phyloP scores from a whole-genome alignment of 306 rosid genomes.

The Hippophae gyantsensis region DNA sequence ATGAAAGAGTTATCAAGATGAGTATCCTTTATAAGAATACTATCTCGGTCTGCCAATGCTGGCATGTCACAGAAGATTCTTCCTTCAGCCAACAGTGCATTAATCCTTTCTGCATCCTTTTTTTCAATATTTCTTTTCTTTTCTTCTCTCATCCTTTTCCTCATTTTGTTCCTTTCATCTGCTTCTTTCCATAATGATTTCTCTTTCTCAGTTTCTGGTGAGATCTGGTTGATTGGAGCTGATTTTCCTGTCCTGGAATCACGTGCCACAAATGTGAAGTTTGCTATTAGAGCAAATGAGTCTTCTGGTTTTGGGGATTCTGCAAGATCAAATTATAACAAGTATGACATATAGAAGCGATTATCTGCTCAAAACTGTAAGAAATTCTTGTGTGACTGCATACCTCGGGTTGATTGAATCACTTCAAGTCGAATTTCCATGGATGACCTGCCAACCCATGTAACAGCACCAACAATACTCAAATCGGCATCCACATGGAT shows the following conservation, averaged over 20 bases:
- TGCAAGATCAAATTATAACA: conserved; percentile 19
- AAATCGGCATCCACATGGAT: conserved; percentile 49
- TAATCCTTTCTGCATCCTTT: conserved; percentile 35
- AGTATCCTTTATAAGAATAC: conserved; percentile 65
- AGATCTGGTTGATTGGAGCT: conserved; percentile 48
- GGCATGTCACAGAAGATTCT: conserved; percentile 74
- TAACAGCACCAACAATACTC: conserved; percentile 60
- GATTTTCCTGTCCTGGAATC: conserved; percentile 63
- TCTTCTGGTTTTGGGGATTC: conserved; percentile 30
- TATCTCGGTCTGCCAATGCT: conserved; percentile 76
- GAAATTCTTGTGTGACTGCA: not conserved
- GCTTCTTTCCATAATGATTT: conserved; percentile 70
- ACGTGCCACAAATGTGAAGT: conserved; percentile 87
- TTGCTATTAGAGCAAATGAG: conserved; percentile 51
- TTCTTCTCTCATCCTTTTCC: conserved; percentile 43
- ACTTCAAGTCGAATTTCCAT: conserved; percentile 73
- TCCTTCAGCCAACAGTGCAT: conserved; percentile 63
- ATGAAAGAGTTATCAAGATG: conserved; percentile 68
- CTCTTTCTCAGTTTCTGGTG: conserved; percentile 53
- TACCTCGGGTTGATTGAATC: conserved; percentile 42
- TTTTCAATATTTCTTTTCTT: conserved; percentile 25
- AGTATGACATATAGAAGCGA: conserved; percentile 7
- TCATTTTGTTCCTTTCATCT: conserved; percentile 52
- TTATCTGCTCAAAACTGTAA: conserved; percentile 8
- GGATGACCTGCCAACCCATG: conserved; percentile 84